Evolutionary conservation across 495 filamentous ascomycete genomes (phyloP).

Genomic region (Hyaloscypha variabilis): DNA sequence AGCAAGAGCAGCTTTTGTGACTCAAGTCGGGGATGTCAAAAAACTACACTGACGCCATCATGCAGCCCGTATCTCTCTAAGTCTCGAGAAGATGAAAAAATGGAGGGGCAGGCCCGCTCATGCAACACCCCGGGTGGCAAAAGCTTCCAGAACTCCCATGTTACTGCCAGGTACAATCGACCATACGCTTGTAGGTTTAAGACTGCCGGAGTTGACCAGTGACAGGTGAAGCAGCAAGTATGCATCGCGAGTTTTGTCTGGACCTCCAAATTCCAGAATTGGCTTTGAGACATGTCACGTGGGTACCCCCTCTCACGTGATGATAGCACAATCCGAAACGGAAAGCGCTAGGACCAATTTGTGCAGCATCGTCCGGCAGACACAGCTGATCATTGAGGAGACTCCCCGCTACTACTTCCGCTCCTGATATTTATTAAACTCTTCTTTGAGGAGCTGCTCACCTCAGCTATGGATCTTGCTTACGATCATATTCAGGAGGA

Average conservation of each 20-base stretch:
- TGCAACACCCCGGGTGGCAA: neutral
- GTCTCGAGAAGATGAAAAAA: neutral
- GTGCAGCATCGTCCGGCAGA: neutral
- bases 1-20: conserved; percentile 6
- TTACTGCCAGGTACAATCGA: neutral
- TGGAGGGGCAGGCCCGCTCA: neutral
- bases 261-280: no score
- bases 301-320: no score
- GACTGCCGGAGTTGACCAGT: neutral
- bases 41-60: conserved; percentile 25
- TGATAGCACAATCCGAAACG: neutral
- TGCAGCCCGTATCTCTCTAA: conserved; percentile 6
- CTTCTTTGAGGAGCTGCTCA: neutral
- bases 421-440: no score
- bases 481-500: conserved; percentile 98
- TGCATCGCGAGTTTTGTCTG: no score
- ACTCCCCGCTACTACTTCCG: no score
- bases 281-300: neutral
- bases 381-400: neutral
- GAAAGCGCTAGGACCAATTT: neutral
- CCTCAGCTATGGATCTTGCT: conserved; percentile 78
- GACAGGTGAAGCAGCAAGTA: no score
- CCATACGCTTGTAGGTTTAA: neutral
- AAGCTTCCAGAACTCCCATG: neutral
- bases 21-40: conserved; percentile 9